phyloP scores from a whole-genome alignment of 2,329 filamentous ascomycete genomes.

The Xylariaceae sp. region DNA sequence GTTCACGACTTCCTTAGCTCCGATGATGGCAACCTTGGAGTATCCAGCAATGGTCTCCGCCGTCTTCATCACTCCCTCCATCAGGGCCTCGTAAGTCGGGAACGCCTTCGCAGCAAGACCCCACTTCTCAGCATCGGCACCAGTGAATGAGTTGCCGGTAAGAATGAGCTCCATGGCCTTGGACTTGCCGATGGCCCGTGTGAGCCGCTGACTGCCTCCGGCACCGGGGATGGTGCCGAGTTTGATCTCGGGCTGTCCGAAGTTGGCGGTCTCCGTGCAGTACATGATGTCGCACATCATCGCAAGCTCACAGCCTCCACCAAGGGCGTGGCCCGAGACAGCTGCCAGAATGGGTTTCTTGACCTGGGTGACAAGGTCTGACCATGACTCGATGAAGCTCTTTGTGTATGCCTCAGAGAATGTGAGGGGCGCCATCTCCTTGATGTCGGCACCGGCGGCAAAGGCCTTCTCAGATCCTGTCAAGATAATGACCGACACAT shows the following conservation, averaged over 20 bases:
- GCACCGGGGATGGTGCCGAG: slow-evolving; percentile 88
- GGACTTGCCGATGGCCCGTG: slow-evolving; percentile 74
- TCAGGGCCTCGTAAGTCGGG: slow-evolving; percentile 70
- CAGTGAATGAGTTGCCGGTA: slow-evolving; percentile 78
- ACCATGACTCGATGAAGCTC: slow-evolving; percentile 96
- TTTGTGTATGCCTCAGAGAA: slow-evolving; percentile 82
- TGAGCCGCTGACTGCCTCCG: slow-evolving; percentile 84
- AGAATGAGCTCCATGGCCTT: slow-evolving; percentile 89
- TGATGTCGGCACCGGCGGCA: slow-evolving; percentile 95
- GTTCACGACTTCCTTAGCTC: slow-evolving; percentile 96
- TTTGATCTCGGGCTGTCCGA: slow-evolving; percentile 97
- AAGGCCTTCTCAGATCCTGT: slow-evolving; percentile 89
- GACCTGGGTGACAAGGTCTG: slow-evolving; percentile 71
- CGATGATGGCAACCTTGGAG: slow-evolving; percentile 80
- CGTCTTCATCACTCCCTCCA: slow-evolving; percentile 74
- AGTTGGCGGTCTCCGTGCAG: slow-evolving; percentile 78
- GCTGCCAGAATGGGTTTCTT: slow-evolving; percentile 94
- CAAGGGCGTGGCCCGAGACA: slow-evolving; percentile 89
- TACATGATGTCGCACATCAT: slow-evolving; percentile 98
- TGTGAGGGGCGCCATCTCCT: slow-evolving; percentile 92
- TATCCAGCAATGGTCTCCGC: slow-evolving; percentile 87
- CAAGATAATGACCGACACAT: slow-evolving; percentile 71
- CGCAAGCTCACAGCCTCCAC: slow-evolving; percentile 91
- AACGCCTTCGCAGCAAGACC: slow-evolving; percentile 82
- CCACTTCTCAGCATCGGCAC: slow-evolving; percentile 81